Evolutionary conservation across 495 filamentous ascomycete genomes (phyloP).

Genomic region (Clavariopsis aquatica): DNA sequence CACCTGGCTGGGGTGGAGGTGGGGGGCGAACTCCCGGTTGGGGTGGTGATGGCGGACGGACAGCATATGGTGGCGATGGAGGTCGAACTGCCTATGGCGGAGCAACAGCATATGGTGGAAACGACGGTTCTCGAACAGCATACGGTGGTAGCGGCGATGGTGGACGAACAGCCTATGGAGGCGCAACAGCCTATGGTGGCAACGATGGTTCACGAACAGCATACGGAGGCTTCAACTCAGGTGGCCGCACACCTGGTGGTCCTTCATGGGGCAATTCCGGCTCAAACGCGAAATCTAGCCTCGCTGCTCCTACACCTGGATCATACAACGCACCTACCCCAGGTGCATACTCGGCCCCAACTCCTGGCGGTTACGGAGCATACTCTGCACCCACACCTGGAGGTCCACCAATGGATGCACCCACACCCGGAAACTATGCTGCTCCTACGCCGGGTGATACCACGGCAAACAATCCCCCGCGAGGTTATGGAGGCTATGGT

Average conservation of each 20-base stretch:
- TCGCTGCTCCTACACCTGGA: slow-evolving; percentile 78
- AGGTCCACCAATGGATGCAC: slow-evolving; percentile 39
- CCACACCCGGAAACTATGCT: slow-evolving; percentile 34
- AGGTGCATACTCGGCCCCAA: slow-evolving; percentile 46
- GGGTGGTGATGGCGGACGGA: slow-evolving; percentile 67
- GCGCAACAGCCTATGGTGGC: slow-evolving; percentile 46
- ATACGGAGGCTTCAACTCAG: slow-evolving; percentile 70
- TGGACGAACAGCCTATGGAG: slow-evolving; percentile 71
- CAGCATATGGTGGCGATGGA: slow-evolving; percentile 61
- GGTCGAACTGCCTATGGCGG: slow-evolving; percentile 42
- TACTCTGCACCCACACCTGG: slow-evolving; percentile 44
- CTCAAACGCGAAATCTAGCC: slow-evolving; percentile 35
- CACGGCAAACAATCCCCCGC: slow-evolving; percentile 58
- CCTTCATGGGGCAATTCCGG: slow-evolving; percentile 42
- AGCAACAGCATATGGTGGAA: slow-evolving; percentile 52
- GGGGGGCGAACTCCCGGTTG: slow-evolving; percentile 50
- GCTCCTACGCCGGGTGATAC: slow-evolving; percentile 62
- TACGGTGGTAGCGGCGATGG: slow-evolving; percentile 64
- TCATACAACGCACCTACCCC: slow-evolving; percentile 66
- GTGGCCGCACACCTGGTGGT: slow-evolving; percentile 34
- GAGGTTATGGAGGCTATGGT: slow-evolving; percentile 43
- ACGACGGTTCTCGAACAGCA: slow-evolving; percentile 71
- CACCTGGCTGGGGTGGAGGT: slow-evolving; percentile 63
- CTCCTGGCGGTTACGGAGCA: slow-evolving; percentile 41
- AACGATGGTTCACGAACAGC: slow-evolving; percentile 52